These are phyloP conservation scores for Leptomonas pyrrhocoris DNA, from an alignment of 208 protist species.

Conservation along the genomic window DNA sequence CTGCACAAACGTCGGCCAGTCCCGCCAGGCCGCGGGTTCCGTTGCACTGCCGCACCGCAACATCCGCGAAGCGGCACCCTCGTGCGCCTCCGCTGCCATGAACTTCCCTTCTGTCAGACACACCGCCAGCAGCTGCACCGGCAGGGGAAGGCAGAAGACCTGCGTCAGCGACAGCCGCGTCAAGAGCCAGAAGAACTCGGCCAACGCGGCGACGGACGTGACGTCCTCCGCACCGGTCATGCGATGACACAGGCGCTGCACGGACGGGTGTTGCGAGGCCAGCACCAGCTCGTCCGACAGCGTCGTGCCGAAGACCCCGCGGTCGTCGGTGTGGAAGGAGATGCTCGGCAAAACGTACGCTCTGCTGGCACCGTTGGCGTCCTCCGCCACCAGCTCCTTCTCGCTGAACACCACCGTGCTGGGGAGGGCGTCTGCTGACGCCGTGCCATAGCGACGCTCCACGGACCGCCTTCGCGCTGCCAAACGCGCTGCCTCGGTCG, in stretches of 20 bases:
- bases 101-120: not conserved
- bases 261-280: constrained; percentile 45
- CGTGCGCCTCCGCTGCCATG: not conserved
- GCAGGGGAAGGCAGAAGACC: constrained; percentile 63
- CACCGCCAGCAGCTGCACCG: constrained; percentile 42
- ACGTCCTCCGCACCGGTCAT: not conserved
- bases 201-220: not conserved
- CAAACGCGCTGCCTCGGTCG: constrained; percentile 11
- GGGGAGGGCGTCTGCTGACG: not conserved
- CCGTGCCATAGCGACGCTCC: not conserved
- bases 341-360: constrained; percentile 50
- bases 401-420: not conserved
- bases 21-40: constrained; percentile 2
- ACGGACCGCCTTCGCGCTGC: constrained; percentile 1
- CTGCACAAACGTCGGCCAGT: constrained; percentile 32
- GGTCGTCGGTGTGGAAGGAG: constrained; percentile 85
- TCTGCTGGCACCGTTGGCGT: not conserved
- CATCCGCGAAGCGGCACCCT: not conserved
- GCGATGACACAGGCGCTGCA: constrained; percentile 8
- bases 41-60: not conserved
- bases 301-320: constrained; percentile 81
- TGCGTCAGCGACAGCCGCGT: constrained; percentile 55
- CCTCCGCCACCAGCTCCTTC: not conserved
- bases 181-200: constrained; percentile 45
- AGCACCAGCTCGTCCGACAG: constrained; percentile 63